These are phyloP conservation scores for Ogataea minuta DNA, from an alignment of 805 yeast species.

Conservation along the genomic window DNA sequence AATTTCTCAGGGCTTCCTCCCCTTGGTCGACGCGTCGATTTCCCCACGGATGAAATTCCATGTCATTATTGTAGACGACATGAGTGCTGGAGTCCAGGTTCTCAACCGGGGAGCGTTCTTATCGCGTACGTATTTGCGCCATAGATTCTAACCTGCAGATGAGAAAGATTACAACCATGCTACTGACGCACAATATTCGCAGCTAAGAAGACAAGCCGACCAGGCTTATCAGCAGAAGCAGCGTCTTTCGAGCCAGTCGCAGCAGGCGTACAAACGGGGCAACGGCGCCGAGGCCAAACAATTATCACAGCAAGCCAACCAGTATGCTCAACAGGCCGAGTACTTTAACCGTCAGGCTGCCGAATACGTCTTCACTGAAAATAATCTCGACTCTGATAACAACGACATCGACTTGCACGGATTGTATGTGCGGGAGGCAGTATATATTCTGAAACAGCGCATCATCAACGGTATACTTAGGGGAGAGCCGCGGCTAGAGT, in stretches of 20 bases:
- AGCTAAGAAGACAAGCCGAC: conserved; percentile 66
- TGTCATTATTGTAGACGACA: neutral
- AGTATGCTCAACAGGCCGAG: conserved; percentile 60
- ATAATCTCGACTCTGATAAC: conserved; percentile 79
- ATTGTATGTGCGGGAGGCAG: conserved; percentile 83
- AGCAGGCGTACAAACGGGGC: conserved; percentile 72
- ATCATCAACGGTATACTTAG: conserved; percentile 61
- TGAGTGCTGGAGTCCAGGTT: conserved; percentile 27
- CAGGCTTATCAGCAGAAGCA: conserved; percentile 57
- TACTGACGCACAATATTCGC: conserved; percentile 59
- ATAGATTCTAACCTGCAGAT: conserved; percentile 5
- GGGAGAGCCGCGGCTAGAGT: conserved; percentile 62
- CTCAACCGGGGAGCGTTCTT: conserved; percentile 28
- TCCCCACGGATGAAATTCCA: conserved; percentile 5
- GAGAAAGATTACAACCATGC: conserved; percentile 68
- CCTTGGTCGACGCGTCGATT: conserved; percentile 8
- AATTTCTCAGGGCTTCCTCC: neutral
- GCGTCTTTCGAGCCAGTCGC: conserved; percentile 63
- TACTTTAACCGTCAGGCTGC: conserved; percentile 78
- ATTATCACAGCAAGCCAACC: conserved; percentile 66
- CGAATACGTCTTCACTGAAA: conserved; percentile 80
- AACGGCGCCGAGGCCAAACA: conserved; percentile 71
- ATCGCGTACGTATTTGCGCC: conserved; percentile 18
- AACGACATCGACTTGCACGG: conserved; percentile 96
- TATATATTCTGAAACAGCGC: conserved; percentile 69